phyloP scores from a whole-genome alignment of 495 filamentous ascomycete genomes.

The Aspergillus cavernicola region DNA sequence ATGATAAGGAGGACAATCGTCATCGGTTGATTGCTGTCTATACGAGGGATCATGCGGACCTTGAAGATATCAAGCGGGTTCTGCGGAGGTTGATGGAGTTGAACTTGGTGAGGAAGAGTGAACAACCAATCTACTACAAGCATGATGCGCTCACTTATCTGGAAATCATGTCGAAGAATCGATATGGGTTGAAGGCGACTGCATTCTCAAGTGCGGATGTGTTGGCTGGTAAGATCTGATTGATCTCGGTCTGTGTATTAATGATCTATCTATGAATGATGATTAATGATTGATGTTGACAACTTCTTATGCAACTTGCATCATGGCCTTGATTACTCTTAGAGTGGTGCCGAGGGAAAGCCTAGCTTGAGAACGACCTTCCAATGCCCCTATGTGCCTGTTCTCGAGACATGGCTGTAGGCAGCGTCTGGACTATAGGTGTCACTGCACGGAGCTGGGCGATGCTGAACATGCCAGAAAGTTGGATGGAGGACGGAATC shows the following conservation, averaged over 20 bases:
- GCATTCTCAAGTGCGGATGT: slow-evolving; percentile 45
- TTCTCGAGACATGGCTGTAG: background rate
- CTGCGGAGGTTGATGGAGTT: slow-evolving; percentile 55
- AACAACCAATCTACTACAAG: slow-evolving; percentile 71
- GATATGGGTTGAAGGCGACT: slow-evolving; percentile 62
- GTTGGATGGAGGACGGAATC: background rate
- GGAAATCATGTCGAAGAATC: slow-evolving; percentile 61
- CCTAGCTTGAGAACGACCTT: background rate
- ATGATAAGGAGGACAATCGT: slow-evolving; percentile 36
- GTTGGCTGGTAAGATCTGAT: slow-evolving; percentile 26
- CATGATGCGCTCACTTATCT: slow-evolving; percentile 75
- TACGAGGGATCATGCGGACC: slow-evolving; percentile 68
- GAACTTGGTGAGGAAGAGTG: slow-evolving; percentile 48
- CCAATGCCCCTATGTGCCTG: background rate
- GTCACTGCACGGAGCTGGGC: background rate
- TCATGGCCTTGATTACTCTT: background rate
- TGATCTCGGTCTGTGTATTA: background rate
- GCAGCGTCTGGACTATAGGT: background rate
- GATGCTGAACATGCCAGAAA: background rate
- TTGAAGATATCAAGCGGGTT: slow-evolving; percentile 64
- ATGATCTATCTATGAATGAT: background rate
- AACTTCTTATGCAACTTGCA: too few species aligned
- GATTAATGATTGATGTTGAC: background rate
- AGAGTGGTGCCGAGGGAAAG: background rate
- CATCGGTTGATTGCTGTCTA: slow-evolving; percentile 68